Base-by-base conservation (phyloP, 75 land plant genomes). In the Picea sitchensis region DNA sequence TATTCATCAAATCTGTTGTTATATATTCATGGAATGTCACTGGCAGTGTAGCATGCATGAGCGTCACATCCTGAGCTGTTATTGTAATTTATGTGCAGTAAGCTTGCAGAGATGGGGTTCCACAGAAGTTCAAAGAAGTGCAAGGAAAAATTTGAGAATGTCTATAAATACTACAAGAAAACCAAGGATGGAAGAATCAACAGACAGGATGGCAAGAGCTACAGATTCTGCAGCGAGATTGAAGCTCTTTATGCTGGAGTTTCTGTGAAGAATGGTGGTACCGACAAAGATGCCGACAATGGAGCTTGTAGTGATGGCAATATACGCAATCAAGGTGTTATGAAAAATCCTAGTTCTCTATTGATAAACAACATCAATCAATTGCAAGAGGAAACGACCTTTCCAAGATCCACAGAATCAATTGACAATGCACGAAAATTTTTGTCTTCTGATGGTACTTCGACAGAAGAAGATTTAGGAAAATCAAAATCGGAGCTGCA, bases 141-240 rank as follows among this genome's bases (percentile, higher is more conserved):
- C 75, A 84, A 84, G 84, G 86, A 84, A 54, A 84, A 84, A 68
- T 84, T 84, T 23, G 84, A 84, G 69, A 87, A 87, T 59, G 80
- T 87, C 5, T 65, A 81, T 78, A 87, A 87, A 64, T 87, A 87
- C 68, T 86, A 87, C 81, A 87, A 87, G 84, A 85, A 82, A 81
- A 81, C 88, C 54, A 85, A 77, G 88, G 84, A 75, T 11, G 86
- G 84, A 61, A 81, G 61, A 59, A 56, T 61, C 30, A 64, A 76
- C 26, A 61, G 79, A n/a, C 79, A 82, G 75, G 84, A 71, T 58
- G 80, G 84, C 38, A 82, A 82, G 63, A 44, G 31, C 76, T 83
- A 83, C 78, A 73, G 71, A 36, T 83, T 83, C 57, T 65, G 20
- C 41, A 57, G 79, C 8, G 82, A 81, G 59, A 47, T 83, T 38